phyloP scores from a whole-genome alignment of 257 asterid genomes.

The Fraxinus pennsylvanica region DNA sequence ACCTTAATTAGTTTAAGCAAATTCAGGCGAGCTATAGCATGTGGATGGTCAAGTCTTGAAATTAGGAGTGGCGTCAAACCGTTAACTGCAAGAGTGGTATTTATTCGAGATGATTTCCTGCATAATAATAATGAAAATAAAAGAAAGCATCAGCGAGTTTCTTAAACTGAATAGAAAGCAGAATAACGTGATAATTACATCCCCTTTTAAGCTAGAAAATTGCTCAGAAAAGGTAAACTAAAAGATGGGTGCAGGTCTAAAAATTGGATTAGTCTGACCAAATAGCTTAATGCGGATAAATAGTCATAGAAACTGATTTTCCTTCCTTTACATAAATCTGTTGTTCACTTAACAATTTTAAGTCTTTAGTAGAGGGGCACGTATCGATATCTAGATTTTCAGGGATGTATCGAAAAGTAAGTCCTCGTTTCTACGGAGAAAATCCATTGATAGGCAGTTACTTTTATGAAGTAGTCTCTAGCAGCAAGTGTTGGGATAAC shows the following conservation, averaged over 20 bases:
- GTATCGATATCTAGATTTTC: neutral
- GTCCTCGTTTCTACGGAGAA: neutral
- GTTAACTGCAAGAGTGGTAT: slow-evolving; percentile 91
- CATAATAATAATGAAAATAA: slow-evolving; percentile 24
- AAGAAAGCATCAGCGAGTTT: slow-evolving; percentile 20
- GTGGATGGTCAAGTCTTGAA: slow-evolving; percentile 85
- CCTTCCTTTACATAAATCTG: neutral
- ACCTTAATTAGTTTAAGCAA: slow-evolving; percentile 93
- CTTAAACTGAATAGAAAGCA: slow-evolving; percentile 13
- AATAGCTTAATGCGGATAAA: neutral
- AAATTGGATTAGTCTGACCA: neutral
- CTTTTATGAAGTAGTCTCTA: neutral
- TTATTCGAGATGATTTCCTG: slow-evolving; percentile 97
- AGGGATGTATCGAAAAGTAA: neutral
- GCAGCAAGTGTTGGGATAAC: neutral
- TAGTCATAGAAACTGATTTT: neutral
- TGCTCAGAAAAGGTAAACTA: neutral
- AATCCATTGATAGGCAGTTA: neutral
- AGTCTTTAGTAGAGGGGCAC: neutral
- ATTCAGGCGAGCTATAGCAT: slow-evolving; percentile 94
- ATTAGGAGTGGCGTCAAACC: slow-evolving; percentile 93
- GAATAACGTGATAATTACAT: neutral
- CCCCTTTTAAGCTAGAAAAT: slow-evolving; percentile 8
- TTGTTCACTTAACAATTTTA: neutral
- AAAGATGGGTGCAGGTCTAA: slow-evolving; percentile 7